Evolutionary conservation across 805 yeast species (phyloP), one percentile per base, ranked within the genome.

Genomic region (Schizosaccharomyces lindneri): DNA sequence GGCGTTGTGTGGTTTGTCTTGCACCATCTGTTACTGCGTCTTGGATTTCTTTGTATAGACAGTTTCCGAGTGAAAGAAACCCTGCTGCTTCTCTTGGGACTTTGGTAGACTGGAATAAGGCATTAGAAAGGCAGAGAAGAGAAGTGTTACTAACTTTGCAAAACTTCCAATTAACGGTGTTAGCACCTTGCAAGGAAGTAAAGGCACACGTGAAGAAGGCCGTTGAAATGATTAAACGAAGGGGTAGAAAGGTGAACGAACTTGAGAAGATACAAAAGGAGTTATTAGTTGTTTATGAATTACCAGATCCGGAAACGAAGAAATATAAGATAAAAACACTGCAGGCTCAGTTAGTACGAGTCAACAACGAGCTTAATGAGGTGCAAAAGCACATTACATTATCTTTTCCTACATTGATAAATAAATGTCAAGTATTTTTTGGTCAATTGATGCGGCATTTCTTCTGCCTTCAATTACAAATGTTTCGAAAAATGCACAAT

Each of bases 101-200:
- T n/a, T 17, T 51, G 4, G 57, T 51, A 17, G 57, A 51, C 11
- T 51, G 57, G 57, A 51, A 51, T 29, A 51, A 51, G 5, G 57
- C 57, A 7, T 17, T 51, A 29, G 57, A 51, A 29, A 13, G 57
- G 19, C 57, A 51, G 32, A 21, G 57, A 19, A 21, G 57, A 24
- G 57, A 51, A 51, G 57, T 51, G 5, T 29, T 51, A n/a, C 57
- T 51, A 17, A 17, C 36, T 17, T 29, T 51, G 3, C 57, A 51
- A 29, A 21, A 21, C 27, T 51, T 51, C 13, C 36, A 51, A 19
- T 5, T 24, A 17, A 51, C 19, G 1, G 36, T 51, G 5, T 11
- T 51, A 24, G 57, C 57, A 19, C 57, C 57, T 29, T 51, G 57
- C 57, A 51, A 51, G 36, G 57, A 51, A 29, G 57, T 51, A 21